Conservation (phyloP, 163 green algal genomes). For the Chlamydomonas reinhardtii region DNA sequence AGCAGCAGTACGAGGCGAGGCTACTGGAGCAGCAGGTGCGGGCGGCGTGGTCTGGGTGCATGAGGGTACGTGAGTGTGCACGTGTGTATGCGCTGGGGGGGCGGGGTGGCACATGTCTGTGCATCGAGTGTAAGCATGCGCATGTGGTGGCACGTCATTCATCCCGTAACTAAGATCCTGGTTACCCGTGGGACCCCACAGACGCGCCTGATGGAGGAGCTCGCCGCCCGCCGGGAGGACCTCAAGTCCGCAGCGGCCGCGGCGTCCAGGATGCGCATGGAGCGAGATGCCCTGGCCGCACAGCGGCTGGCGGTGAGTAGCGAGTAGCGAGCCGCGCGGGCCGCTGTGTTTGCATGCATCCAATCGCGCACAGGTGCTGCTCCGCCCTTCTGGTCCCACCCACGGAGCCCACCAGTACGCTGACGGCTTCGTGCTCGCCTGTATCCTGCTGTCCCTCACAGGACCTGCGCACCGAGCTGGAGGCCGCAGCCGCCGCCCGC, state of each 20-base stretch:
- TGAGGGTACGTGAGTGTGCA: too few species aligned
- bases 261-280: not conserved
- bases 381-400: too few species aligned
- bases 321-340: too few species aligned
- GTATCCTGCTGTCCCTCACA: not conserved
- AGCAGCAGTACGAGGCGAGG: slow-evolving; percentile 3
- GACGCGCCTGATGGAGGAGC: slow-evolving; percentile 5
- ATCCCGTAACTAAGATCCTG: too few species aligned
- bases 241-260: not conserved
- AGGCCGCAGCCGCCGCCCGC: not conserved
- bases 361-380: too few species aligned
- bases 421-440: too few species aligned
- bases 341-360: too few species aligned
- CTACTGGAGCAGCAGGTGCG: slow-evolving; percentile 23
- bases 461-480: slow-evolving; percentile 2
- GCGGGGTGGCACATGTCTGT: too few species aligned
- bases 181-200: not conserved
- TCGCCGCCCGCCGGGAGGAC: not conserved
- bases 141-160: too few species aligned
- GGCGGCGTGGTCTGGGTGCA: too few species aligned
- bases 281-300: not conserved
- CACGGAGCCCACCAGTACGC: not conserved
- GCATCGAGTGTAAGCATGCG: too few species aligned
- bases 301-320: slow-evolving; percentile 11
- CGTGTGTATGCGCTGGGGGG: too few species aligned